A percentile compares a stretch with the other conserved stretches of the same genome.
These are phyloP conservation scores for Cotoneaster glaucophyllus DNA, from an alignment of 306 rosid genomes.

Conservation along the genomic window DNA sequence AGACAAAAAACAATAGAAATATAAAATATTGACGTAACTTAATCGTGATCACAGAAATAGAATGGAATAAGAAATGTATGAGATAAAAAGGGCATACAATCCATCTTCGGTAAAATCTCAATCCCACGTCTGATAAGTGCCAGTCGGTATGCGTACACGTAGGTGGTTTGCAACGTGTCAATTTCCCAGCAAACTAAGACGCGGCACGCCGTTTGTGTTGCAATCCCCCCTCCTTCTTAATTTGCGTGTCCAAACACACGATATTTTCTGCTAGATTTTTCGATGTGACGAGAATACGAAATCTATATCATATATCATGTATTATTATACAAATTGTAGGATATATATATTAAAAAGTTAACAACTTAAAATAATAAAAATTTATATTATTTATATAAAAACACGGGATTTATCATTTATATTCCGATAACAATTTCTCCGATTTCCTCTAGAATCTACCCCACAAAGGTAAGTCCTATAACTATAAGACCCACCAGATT, in stretches of 20 bases:
- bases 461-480: neutral
- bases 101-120: too few relatives aligned
- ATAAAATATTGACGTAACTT: too few relatives aligned
- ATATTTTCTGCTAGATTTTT: too few relatives aligned
- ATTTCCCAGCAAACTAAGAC: conserved; percentile 5
- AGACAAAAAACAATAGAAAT: too few relatives aligned
- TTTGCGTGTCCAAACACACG: conserved; percentile 19
- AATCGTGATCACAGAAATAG: too few relatives aligned
- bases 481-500: neutral
- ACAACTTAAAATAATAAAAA: too few relatives aligned
- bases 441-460: neutral
- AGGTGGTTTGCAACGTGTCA: neutral
- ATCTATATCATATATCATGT: fast-evolving
- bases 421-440: fast-evolving
- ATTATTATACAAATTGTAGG: fast-evolving
- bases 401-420: too few relatives aligned
- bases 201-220: conserved; percentile 28
- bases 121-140: too few relatives aligned
- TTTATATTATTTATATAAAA: too few relatives aligned
- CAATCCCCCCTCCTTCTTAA: neutral
- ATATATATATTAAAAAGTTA: too few relatives aligned
- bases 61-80: neutral
- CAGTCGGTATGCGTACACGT: neutral
- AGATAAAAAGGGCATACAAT: too few relatives aligned
- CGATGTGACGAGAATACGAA: too few relatives aligned